Evolutionary conservation across 78 protist species (phyloP), one percentile per base, ranked within the genome.

Genomic region (Pigoraptor vietnamica): DNA sequence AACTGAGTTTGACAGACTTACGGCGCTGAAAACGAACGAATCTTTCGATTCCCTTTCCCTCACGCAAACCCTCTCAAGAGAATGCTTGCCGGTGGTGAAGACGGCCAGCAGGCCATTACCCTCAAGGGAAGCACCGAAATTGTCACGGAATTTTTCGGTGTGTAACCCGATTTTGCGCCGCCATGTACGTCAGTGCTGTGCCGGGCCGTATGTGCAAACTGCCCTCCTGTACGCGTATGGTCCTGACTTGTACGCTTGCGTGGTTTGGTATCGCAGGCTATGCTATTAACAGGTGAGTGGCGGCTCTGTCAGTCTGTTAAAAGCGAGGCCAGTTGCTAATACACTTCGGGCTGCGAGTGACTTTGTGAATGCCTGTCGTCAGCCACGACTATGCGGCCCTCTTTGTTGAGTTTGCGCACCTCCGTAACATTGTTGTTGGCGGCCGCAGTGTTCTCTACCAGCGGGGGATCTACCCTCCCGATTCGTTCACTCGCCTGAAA

Each of bases 381-480:
- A n/a, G n/a, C n/a, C n/a, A n/a, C n/a, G n/a, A n/a, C n/a, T n/a
- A n/a, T n/a, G n/a, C n/a, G n/a, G n/a, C n/a, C 9, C 29, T 40
- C 56, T 24, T 79, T 79, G 84, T 79, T 29, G 84, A 19, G 84
- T 29, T 81, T 81, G 14, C 84, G 23, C 36, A 81, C n/a, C 10
- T 81, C 23, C 36, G 10, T 2, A 40, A 9, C 38, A 32, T n/a
- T 32, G 24, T 32, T 86, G 1, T 1, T 6, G 35, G 1, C 34
- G 2, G 6, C 14, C 93, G 82, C 88, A 93, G 93, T 67, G 95
- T 98, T 35, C 93, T 98, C 67, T 97, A 95, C 91, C 97, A 97
- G 95, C 96, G 99, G 24, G 99, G 99, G 23, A 88, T 99, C 55
- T 99, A 98, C 89, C 99, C 99, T 10, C 97, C 99, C 33, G 99